Conservation (phyloP, 2,329 filamentous ascomycete species). For the Sporothrix dimorphospora region DNA sequence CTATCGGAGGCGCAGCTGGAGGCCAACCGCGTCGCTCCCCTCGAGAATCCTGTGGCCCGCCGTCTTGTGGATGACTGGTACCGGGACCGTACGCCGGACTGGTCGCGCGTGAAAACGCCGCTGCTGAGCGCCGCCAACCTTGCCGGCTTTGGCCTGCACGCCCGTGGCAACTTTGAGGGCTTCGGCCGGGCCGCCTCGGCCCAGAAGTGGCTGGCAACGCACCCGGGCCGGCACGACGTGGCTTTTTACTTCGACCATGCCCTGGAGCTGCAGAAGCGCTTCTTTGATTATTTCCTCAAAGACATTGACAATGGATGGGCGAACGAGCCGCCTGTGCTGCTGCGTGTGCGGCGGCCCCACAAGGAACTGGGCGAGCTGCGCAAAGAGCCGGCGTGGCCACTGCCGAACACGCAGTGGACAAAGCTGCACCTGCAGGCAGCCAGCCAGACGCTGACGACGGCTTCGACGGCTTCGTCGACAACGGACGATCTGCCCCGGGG, state of each 20-base stretch:
- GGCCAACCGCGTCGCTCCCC: slow-evolving; percentile 50
- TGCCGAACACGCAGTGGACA: slow-evolving; percentile 12
- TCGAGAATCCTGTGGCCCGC: slow-evolving; percentile 38
- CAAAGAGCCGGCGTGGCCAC: slow-evolving; percentile 14
- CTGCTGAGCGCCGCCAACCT: slow-evolving; percentile 69
- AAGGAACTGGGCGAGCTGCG: background rate
- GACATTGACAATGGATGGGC: slow-evolving; percentile 54
- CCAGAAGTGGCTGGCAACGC: slow-evolving; percentile 69
- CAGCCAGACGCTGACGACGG: background rate
- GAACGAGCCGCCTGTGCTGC: slow-evolving; percentile 7
- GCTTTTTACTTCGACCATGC: slow-evolving; percentile 73
- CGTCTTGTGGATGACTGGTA: slow-evolving; percentile 54
- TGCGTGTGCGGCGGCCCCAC: background rate
- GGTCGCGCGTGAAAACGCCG: slow-evolving; percentile 66
- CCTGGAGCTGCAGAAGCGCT: slow-evolving; percentile 67
- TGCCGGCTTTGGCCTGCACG: slow-evolving; percentile 69
- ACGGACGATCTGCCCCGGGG: too few relatives aligned
- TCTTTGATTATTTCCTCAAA: slow-evolving; percentile 72
- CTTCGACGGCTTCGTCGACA: too few relatives aligned
- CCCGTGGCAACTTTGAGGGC: slow-evolving; percentile 69
- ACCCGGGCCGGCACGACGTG: slow-evolving; percentile 70
- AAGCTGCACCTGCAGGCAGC: background rate
- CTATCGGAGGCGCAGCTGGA: slow-evolving; percentile 55
- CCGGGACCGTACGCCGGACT: slow-evolving; percentile 65
- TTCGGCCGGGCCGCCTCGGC: slow-evolving; percentile 65